These are phyloP conservation scores for Backusella westeae DNA, from an alignment of 192 early-diverging fungal species.

Conservation along the genomic window DNA sequence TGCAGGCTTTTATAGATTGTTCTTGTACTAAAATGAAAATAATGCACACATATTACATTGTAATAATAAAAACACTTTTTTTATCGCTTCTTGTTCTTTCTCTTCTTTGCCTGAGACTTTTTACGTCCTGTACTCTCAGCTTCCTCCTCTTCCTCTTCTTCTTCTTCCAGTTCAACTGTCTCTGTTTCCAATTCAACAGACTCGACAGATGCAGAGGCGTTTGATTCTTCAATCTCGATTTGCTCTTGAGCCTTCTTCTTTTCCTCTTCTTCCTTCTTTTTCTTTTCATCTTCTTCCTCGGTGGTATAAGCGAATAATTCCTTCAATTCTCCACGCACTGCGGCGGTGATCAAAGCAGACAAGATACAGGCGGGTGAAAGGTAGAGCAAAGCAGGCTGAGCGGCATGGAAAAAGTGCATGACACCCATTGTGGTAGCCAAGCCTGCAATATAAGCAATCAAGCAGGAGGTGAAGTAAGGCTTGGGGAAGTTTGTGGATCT, in stretches of 20 bases:
- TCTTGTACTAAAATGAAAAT: background rate
- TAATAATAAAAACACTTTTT: background rate
- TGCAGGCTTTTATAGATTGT: slow-evolving; percentile 2
- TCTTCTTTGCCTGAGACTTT: background rate
- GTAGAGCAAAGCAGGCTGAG: slow-evolving; percentile 95
- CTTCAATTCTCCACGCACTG: slow-evolving; percentile 66
- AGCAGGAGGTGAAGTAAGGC: slow-evolving; percentile 84
- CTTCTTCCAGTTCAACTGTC: slow-evolving; percentile 11
- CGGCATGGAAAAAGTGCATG: slow-evolving; percentile 95
- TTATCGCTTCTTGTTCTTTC: slow-evolving; percentile 4
- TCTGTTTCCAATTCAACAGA: background rate
- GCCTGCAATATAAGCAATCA: slow-evolving; percentile 79
- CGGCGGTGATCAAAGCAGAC: slow-evolving; percentile 68
- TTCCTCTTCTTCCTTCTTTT: slow-evolving; percentile 43
- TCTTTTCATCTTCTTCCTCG: slow-evolving; percentile 44
- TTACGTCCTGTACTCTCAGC: background rate
- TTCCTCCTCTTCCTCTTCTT: background rate
- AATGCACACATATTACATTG: background rate
- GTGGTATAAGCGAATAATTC: slow-evolving; percentile 61
- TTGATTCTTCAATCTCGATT: slow-evolving; percentile 6
- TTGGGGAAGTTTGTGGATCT: slow-evolving; percentile 66
- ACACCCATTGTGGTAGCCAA: slow-evolving; percentile 87
- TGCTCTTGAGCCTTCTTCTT: slow-evolving; percentile 39
- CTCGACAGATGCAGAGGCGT: background rate
- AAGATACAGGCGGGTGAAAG: slow-evolving; percentile 96